Evolutionary conservation across 2,329 filamentous ascomycete genomes (phyloP).

Genomic region (Helotiales sp.): DNA sequence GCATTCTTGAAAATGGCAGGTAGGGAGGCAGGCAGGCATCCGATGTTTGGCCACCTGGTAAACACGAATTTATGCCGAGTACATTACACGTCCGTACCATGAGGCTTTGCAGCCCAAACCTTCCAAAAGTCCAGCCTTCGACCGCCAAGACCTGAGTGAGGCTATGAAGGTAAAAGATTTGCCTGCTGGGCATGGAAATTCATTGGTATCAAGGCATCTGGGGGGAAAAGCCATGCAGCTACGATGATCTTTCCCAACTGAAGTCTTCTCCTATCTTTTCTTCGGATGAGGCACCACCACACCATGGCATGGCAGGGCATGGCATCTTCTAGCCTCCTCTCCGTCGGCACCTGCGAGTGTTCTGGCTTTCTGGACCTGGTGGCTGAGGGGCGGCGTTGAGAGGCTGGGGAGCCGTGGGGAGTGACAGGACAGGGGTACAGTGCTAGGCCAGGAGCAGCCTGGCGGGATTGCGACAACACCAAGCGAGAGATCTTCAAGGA

Average conservation of each 20-base stretch:
- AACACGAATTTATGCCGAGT: not conserved
- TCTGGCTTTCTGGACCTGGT: not conserved
- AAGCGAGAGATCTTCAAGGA: constrained; percentile 18
- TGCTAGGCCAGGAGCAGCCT: not conserved
- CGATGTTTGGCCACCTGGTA: not conserved
- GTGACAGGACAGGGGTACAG: not conserved
- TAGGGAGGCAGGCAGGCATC: not conserved
- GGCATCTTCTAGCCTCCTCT: not conserved
- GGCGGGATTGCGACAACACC: not conserved
- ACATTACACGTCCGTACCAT: not conserved
- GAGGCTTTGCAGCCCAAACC: constrained; percentile 1
- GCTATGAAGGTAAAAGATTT: not conserved
- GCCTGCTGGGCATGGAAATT: not conserved
- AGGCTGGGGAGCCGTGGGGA: not conserved
- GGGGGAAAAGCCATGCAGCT: not conserved
- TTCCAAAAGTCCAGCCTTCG: not conserved
- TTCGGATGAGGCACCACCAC: constrained; percentile 1
- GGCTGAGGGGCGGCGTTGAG: constrained; percentile 2
- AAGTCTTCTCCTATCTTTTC: not conserved
- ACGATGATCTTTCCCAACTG: not conserved
- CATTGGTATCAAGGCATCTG: not conserved
- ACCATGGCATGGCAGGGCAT: not conserved
- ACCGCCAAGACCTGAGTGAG: not conserved
- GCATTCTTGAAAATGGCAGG: constrained; percentile 1
- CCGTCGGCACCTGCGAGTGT: not conserved